Evolutionary conservation across 2,329 filamentous ascomycete genomes (phyloP), one percentile per base, ranked within the genome.

Genomic region (Pyrenochaeta sp.): DNA sequence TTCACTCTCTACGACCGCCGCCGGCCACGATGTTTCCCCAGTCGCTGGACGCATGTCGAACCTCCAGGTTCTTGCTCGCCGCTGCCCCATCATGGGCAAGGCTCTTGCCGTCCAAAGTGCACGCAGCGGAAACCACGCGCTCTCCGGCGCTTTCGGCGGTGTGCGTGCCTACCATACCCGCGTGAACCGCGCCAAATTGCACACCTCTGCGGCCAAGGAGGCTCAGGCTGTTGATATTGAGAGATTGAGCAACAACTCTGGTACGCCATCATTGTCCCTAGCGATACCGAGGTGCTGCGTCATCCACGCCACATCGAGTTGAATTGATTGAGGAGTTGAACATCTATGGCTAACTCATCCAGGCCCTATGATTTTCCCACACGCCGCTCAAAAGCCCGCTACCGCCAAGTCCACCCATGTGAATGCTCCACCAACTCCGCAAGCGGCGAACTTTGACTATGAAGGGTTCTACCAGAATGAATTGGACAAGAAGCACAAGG

Each of bases 51-150:
- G 90, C 74, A 96, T 97, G 85, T 96, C 91, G 67, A 97, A 96
- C 77, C 82, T 99, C 65, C 94, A 97, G 79, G 85, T 94, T 60
- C 85, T 96, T 67, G 94, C 90, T 65, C 87, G 91, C 69, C 90
- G 93, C 73, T 99, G 94, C 82, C 94, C 94, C 46, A 88, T 99
- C 74, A 99, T 99, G 94, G 93, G 92, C 73, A 96, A 96, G 81
- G 94, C 94, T 28, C 84, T 99, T 72, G 89, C 90, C 50, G 87
- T 96, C 26, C 93, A 96, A 80, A 77, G 75, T 48, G 74, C 76
- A 45, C 79, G 78, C 63, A 71, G 73, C 49, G 70, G 68, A 57
- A 75, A 75, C 60, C 69, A 66, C 51, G 68, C 72, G 21, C 69
- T 80, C 14, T 72, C 74, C 26, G 76, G 77, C 24, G 76, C 75